Percentiles rank a stretch among this genome's conserved stretches.
Evolutionary conservation across 192 early-diverging fungal species (phyloP).

Genomic region (Pilaira anomala): DNA sequence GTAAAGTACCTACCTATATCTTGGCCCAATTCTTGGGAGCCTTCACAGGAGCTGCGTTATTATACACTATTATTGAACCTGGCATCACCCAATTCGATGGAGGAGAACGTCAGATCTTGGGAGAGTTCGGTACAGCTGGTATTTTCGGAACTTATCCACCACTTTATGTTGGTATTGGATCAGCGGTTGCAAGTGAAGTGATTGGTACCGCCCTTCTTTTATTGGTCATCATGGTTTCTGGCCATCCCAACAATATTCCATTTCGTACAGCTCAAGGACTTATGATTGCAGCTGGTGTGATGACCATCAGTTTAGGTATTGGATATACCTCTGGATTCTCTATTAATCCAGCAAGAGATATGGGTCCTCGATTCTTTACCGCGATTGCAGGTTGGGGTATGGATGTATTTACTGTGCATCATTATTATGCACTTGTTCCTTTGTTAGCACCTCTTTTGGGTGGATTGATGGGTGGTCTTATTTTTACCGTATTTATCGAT

Average conservation of each 20-base stretch:
- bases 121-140: constrained; percentile 51
- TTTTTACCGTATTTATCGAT: constrained; percentile 62
- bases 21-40: constrained; percentile 68
- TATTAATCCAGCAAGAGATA: constrained; percentile 77
- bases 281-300: constrained; percentile 11
- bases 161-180: constrained; percentile 47
- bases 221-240: constrained; percentile 58
- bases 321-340: constrained; percentile 32
- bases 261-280: constrained; percentile 18
- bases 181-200: constrained; percentile 61
- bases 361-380: constrained; percentile 76
- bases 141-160: constrained; percentile 66
- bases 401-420: constrained; percentile 61
- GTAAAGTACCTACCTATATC: constrained; percentile 64
- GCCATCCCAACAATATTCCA: constrained; percentile 30
- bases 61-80: constrained; percentile 61
- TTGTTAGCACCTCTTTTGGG: constrained; percentile 67
- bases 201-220: constrained; percentile 67
- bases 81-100: constrained; percentile 55
- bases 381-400: constrained; percentile 62
- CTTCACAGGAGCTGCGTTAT: constrained; percentile 64
- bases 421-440: constrained; percentile 74
- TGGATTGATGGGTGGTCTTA: constrained; percentile 51
- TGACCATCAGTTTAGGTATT: constrained; percentile 14
- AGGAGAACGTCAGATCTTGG: constrained; percentile 38